Conservation (phyloP, 31 red algal genomes). For the Odonthalia washingtoniensis region DNA sequence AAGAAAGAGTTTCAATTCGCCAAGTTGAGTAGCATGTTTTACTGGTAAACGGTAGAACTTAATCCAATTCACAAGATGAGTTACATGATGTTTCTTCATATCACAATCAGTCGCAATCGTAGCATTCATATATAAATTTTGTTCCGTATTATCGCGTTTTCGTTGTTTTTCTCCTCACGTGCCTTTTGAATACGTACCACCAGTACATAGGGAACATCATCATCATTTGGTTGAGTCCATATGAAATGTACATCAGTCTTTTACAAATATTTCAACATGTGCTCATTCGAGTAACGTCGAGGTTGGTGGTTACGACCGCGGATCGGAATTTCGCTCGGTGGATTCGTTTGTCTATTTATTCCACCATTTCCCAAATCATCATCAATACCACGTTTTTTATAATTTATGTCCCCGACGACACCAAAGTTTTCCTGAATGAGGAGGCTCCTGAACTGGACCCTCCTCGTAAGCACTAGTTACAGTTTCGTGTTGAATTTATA, state of each 20-base stretch:
- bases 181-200: slow-evolving; percentile 77
- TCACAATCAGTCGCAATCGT: slow-evolving; percentile 70
- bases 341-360: slow-evolving; percentile 67
- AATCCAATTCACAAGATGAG: slow-evolving; percentile 81
- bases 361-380: slow-evolving; percentile 53
- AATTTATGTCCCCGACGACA: slow-evolving; percentile 65
- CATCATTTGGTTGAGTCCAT: slow-evolving; percentile 49
- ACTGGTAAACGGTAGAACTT: slow-evolving; percentile 72
- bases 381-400: slow-evolving; percentile 52
- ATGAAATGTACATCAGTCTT: slow-evolving; percentile 69
- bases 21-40: slow-evolving; percentile 58
- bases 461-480: slow-evolving; percentile 62
- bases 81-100: slow-evolving; percentile 66
- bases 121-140: slow-evolving; percentile 90
- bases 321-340: slow-evolving; percentile 56
- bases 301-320: slow-evolving; percentile 65
- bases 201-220: slow-evolving; percentile 79
- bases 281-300: slow-evolving; percentile 86
- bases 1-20: too few relatives aligned
- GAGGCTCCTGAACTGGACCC: slow-evolving; percentile 52
- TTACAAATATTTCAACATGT: slow-evolving; percentile 98
- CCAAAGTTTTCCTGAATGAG: slow-evolving; percentile 80
- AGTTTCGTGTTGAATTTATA: slow-evolving; percentile 84
- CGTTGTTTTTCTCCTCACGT: slow-evolving; percentile 84
- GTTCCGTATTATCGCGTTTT: slow-evolving; percentile 73